Evolutionary conservation across 371 early-diverging fungal species (phyloP).

Genomic region (Rhizopus delemar): DNA sequence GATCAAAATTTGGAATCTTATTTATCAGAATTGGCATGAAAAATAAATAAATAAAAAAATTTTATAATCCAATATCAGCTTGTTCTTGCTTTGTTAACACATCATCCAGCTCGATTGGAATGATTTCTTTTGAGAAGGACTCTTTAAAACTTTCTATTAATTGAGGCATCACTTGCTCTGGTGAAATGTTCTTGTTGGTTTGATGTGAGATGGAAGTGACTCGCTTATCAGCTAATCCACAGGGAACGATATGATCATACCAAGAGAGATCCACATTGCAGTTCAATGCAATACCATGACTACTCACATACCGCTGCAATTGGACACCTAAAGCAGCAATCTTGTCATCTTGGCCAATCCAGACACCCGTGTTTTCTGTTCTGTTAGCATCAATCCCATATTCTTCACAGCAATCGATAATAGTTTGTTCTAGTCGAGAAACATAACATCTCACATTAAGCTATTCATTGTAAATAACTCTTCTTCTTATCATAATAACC

Average conservation of each 20-base stretch:
- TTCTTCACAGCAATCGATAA: constrained; percentile 72
- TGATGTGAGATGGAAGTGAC: constrained; percentile 75
- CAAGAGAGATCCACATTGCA: constrained; percentile 83
- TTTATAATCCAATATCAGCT: not conserved
- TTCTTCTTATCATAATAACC: not conserved
- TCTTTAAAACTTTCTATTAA: constrained; percentile 34
- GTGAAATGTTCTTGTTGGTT: constrained; percentile 14
- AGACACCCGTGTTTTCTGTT: constrained; percentile 84
- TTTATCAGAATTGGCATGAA: constrained; percentile 1
- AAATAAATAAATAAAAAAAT: not conserved
- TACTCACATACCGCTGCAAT: constrained; percentile 85
- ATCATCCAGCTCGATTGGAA: constrained; percentile 13
- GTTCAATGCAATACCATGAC: constrained; percentile 93
- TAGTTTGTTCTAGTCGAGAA: constrained; percentile 68
- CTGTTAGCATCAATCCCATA: constrained; percentile 69
- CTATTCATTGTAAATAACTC: constrained; percentile 24
- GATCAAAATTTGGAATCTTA: constrained; percentile 1
- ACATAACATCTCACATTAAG: constrained; percentile 82
- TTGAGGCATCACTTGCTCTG: constrained; percentile 27
- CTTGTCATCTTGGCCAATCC: constrained; percentile 75
- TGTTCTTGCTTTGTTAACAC: constrained; percentile 9
- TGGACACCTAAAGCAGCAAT: constrained; percentile 87
- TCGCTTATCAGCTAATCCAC: constrained; percentile 80
- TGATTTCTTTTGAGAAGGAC: constrained; percentile 31
- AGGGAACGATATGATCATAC: constrained; percentile 90